Base-by-base conservation (phyloP, 805 yeast species). In the Monosporozyma yasuniensis region DNA sequence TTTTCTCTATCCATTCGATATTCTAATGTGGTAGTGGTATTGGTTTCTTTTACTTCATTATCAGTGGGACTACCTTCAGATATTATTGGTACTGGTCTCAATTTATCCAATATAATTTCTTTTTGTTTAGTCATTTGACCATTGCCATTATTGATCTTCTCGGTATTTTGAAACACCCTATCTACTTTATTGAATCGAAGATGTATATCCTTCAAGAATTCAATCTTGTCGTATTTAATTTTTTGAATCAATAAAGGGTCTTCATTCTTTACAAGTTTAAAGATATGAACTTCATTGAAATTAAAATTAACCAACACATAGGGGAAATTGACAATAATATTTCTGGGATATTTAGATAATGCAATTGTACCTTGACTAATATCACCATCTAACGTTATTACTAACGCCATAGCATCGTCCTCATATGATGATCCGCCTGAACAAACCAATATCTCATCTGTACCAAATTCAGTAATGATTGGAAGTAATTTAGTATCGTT, bases 351-450 rank as follows among this genome's bases (percentile, higher is more conserved):
- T 19, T 51, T 53, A 12, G 61, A 61, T 11, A 65, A 49, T 21
- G 61, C 59, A 9, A 63, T 52, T 7, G 67, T 63, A 11, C 65
- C 65, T 35, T 61, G 62, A 5, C 60, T 60, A 8, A 65, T 61
- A 44, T 65, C 66, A 30, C 70, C 70, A 4, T 56, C 32, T 47
- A 56, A 53, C 49, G 63, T 59, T 3, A 66, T 56, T 4, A 63
- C 57, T n/a, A 66, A 54, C 3, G 60, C 65, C 61, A 66, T 65
- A 2, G 67, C 58, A 23, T 54, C 57, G 42, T 61, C 63, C 2
- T 54, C 56, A 16, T 44, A 39, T 3, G 58, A 48, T 1, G 51
- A 53, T 2, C 70, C 69, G 9, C 70, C 67, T 0, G 67, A 56
- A 23, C 59, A 56, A 4, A 66, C 60, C 16, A 65, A 43, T 50